Base-by-base conservation (phyloP, 2,329 filamentous ascomycete genomes). In the Trichoderma afroharzianum region DNA sequence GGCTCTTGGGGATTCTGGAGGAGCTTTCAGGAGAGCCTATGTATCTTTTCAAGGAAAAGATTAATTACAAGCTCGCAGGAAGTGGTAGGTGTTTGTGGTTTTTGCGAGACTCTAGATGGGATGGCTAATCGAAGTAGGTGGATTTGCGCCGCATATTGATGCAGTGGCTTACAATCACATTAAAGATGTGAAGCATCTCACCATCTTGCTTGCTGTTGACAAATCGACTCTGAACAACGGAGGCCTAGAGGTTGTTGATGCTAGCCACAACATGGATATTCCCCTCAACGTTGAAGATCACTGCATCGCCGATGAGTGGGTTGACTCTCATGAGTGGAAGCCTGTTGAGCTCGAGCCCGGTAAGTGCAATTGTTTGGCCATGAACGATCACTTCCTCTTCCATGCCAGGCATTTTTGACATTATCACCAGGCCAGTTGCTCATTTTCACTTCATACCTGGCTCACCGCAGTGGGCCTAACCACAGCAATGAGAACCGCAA, bases 111-210 rank as follows among this genome's bases (percentile, higher is more conserved):
- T n/a, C n/a, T n/a, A n/a, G n/a, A n/a, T n/a, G n/a, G 7, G 4
- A 12, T 39, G 6, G 30, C 47, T 66, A 14, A 66, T 24, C 28
- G 6, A 11, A 28, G 50, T 1, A 66, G 63, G 63, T 21, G 63
- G 63, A 12, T 66, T 66, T 57, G 63, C 63, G 21, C 30, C 63
- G 47, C 63, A 57, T 21, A 66, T 66, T 55, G 47, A 66, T 39
- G 63, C 63, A 3, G 63, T 66, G 30, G 63, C 63, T 12, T 66
- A 66, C 18, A 66, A 66, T 14, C 63, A 66, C 21, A 55, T 66
- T 6, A 66, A 66, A 18, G 63, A 66, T 39, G 63, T 66, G 21
- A 66, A 66, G 15, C 63, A 66, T 57, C 47, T 66, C 24, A 66
- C 63, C 3, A 66, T 66, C 14, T 50, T 66, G 14, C 47, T 66